Evolutionary conservation across 257 asterid species (phyloP), one percentile per base, ranked within the genome.

Genomic region (Rauvolfia tetraphylla): DNA sequence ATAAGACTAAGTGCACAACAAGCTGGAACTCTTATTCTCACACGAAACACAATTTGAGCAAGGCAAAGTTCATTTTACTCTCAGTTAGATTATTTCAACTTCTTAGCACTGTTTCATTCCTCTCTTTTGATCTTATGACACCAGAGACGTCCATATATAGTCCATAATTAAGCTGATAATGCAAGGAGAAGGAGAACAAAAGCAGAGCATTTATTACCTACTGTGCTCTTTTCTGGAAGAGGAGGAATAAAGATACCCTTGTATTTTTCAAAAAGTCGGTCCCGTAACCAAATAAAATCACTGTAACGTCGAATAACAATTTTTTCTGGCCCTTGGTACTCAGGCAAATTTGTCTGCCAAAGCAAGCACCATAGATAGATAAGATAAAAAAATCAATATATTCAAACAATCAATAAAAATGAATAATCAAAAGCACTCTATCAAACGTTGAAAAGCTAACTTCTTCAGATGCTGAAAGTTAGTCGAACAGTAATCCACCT

Each of bases 241-340:
- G 99, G 99, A 78, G 99, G 99, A 79, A 95, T 91, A 82, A 95
- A 95, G 70, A 93, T 79, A 48, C 99, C 99, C 90, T 95, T 93
- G 86, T 78, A 91, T 89, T 88, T 95, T 79, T 93, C 98, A 86
- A 86, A 93, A 79, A 95, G 91, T 56, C 97, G 97, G 69, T 95
- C 98, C 29, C 92, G 87, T 78, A 95, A 80, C 98, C 99, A 95
- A 80, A 90, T 89, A 89, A 95, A 95, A 85, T 95, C 99, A 86
- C 84, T 95, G 80, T 95, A 95, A 46, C 99, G 86, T 14, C 99
- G 88, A 76, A 93, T 95, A 81, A 93, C 98, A 88, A 95, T 95
- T 87, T 91, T 95, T 88, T 93, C 99, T 56, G 87, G 82, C 74
- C 92, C 95, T 69, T 90, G 96, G 62, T 91, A 93, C 46, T 93